Conservation (phyloP, 208 protist species). For the Acanthamoeba healyi region DNA sequence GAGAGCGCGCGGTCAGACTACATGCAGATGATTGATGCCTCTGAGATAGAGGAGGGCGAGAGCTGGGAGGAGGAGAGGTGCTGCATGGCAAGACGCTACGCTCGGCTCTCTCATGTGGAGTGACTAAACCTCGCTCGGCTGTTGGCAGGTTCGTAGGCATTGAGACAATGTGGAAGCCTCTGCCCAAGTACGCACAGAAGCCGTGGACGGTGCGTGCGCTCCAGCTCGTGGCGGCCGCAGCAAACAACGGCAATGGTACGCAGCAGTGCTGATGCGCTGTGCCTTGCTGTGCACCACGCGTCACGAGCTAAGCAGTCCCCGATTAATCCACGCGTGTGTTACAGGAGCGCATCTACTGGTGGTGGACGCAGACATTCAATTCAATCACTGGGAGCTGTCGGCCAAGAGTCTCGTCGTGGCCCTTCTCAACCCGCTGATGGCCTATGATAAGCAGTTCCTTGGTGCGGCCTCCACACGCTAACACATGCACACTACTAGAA, state of each 20-base stretch:
- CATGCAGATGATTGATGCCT: constrained; percentile 36
- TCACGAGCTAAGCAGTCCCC: too few relatives aligned
- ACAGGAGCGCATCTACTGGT: constrained; percentile 52
- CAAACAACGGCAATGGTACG: constrained; percentile 1
- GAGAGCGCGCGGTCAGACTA: constrained; percentile 42
- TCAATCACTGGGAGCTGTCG: constrained; percentile 72
- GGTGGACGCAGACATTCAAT: constrained; percentile 69
- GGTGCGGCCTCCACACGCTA: too few relatives aligned
- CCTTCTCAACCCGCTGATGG: constrained; percentile 41
- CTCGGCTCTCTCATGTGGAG: too few relatives aligned
- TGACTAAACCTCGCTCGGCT: too few relatives aligned
- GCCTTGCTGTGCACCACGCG: too few relatives aligned
- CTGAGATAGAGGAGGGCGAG: constrained; percentile 63
- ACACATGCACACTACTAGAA: too few relatives aligned
- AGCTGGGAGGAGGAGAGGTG: constrained; percentile 12
- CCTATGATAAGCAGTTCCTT: not conserved
- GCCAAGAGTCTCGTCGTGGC: constrained; percentile 61
- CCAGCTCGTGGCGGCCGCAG: constrained; percentile 41
- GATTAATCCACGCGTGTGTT: too few relatives aligned
- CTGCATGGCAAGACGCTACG: too few relatives aligned
- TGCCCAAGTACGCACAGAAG: constrained; percentile 62
- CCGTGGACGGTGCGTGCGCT: constrained; percentile 49
- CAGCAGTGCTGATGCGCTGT: too few relatives aligned
- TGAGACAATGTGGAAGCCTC: constrained; percentile 72
- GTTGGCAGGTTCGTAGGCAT: constrained; percentile 34